Evolutionary conservation across 164 flowering plant species (phyloP).

Genomic region (Dillenia turbinata): DNA sequence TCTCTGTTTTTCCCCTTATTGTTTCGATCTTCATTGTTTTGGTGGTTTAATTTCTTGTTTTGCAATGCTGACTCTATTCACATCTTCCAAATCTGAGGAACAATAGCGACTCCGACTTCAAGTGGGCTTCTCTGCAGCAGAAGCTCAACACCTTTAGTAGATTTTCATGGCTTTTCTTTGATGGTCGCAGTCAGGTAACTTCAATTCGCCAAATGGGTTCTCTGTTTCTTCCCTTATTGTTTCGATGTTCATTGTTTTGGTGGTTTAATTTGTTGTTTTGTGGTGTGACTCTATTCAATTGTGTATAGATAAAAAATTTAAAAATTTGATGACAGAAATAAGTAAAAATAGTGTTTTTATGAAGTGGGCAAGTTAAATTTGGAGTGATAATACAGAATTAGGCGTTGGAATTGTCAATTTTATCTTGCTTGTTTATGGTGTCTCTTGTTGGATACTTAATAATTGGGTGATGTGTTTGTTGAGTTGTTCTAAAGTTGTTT

Average conservation of each 20-base stretch:
- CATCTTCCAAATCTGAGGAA: not conserved
- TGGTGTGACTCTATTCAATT: not conserved
- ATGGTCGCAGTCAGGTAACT: conserved; percentile 39
- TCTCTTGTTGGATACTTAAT: too few relatives aligned
- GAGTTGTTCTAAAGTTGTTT: too few relatives aligned
- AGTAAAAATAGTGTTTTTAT: too few relatives aligned
- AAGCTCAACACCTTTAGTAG: conserved; percentile 32
- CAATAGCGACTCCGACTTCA: not conserved
- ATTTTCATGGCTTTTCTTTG: conserved; percentile 46
- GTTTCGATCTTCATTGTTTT: not conserved
- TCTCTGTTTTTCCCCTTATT: not conserved
- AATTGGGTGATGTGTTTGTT: too few relatives aligned
- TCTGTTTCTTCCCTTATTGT: not conserved
- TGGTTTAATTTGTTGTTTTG: not conserved
- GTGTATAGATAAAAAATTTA: too few relatives aligned
- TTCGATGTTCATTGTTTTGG: not conserved
- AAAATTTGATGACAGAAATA: too few relatives aligned
- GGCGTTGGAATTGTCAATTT: too few relatives aligned
- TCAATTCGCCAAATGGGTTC: too few relatives aligned
- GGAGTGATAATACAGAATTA: too few relatives aligned
- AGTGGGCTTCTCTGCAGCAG: conserved; percentile 24
- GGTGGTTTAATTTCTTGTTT: not conserved
- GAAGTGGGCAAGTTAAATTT: too few relatives aligned
- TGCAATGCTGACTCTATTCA: not conserved
- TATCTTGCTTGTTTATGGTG: too few relatives aligned